Percentiles rank a stretch among this genome's conserved stretches.
Evolutionary conservation across 1,284 basidiomycete genomes (phyloP).

Genomic region (Sphaerobolus stellatus): DNA sequence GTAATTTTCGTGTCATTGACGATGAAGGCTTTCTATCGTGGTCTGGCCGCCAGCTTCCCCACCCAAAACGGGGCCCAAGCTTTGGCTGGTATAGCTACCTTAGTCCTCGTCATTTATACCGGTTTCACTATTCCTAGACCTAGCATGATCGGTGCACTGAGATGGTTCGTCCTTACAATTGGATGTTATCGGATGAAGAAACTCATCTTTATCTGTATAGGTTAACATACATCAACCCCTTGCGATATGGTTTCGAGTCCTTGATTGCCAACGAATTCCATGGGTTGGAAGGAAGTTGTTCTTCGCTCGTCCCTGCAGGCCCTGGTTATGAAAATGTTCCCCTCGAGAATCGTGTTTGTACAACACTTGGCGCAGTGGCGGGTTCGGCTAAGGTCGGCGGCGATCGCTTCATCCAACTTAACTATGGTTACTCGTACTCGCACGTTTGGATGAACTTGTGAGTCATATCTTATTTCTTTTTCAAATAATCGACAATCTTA

Average conservation of each 20-base stretch:
- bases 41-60: constrained; percentile 53
- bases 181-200: neutral
- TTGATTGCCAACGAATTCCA: constrained; percentile 59
- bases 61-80: constrained; percentile 57
- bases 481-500: constrained; percentile 6
- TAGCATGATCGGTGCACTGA: constrained; percentile 60
- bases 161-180: constrained; percentile 65
- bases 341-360: constrained; percentile 59
- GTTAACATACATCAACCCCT: constrained; percentile 35
- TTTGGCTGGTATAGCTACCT: constrained; percentile 54
- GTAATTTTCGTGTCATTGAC: constrained; percentile 57
- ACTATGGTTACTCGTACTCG: constrained; percentile 60
- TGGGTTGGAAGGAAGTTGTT: constrained; percentile 41
- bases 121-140: constrained; percentile 74
- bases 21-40: constrained; percentile 64
- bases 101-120: constrained; percentile 60
- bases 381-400: constrained; percentile 51
- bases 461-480: constrained; percentile 24
- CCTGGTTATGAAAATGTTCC: constrained; percentile 54
- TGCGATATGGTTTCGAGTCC: constrained; percentile 50
- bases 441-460: constrained; percentile 64
- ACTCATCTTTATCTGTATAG: constrained; percentile 14
- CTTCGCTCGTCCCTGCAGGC: constrained; percentile 44
- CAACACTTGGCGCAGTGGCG: constrained; percentile 51
- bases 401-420: constrained; percentile 51